A percentile compares a stretch with the other conserved stretches of the same genome.
phyloP scores from a whole-genome alignment of 2,329 filamentous ascomycete genomes.

The Calonectria ilicicola region DNA sequence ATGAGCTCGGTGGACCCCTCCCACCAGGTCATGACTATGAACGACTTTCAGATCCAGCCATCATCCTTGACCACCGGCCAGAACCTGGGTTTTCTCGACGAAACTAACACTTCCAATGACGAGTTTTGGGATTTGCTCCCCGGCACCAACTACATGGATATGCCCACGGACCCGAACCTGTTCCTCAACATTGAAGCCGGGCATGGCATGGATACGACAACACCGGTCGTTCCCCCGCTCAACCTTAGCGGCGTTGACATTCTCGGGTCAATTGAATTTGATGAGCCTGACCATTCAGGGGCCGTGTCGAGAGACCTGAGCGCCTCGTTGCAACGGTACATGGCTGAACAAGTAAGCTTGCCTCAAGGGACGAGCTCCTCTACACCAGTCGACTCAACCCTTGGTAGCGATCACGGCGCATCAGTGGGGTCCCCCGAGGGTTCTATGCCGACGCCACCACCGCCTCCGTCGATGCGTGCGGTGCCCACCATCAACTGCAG shows the following conservation, averaged over 20 bases:
- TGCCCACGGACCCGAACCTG: conserved; percentile 32
- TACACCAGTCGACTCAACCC: conserved; percentile 31
- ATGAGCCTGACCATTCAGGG: conserved; percentile 43
- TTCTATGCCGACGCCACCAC: conserved; percentile 17
- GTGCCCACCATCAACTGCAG: conserved; percentile 53
- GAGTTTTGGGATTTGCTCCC: conserved; percentile 54
- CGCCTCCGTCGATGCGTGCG: conserved; percentile 30
- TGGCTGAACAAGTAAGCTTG: conserved; percentile 35
- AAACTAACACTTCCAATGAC: conserved; percentile 41
- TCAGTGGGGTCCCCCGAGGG: conserved; percentile 32
- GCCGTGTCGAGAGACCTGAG: conserved; percentile 46
- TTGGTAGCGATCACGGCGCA: conserved; percentile 37
- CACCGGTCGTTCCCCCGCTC: conserved; percentile 22
- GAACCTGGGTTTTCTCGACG: conserved; percentile 51
- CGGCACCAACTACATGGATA: conserved; percentile 36
- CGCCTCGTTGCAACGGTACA: conserved; percentile 42
- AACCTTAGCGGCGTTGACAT: conserved; percentile 44
- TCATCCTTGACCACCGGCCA: conserved; percentile 39
- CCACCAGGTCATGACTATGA: neutral
- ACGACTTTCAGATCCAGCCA: conserved; percentile 18
- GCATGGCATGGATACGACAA: neutral
- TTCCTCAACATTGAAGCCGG: conserved; percentile 25
- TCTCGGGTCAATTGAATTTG: conserved; percentile 48
- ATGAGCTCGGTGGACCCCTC: neutral
- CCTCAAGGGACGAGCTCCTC: conserved; percentile 32